Evolutionary conservation across 257 asterid genomes (phyloP).

Genomic region (Nicotiana knightiana): DNA sequence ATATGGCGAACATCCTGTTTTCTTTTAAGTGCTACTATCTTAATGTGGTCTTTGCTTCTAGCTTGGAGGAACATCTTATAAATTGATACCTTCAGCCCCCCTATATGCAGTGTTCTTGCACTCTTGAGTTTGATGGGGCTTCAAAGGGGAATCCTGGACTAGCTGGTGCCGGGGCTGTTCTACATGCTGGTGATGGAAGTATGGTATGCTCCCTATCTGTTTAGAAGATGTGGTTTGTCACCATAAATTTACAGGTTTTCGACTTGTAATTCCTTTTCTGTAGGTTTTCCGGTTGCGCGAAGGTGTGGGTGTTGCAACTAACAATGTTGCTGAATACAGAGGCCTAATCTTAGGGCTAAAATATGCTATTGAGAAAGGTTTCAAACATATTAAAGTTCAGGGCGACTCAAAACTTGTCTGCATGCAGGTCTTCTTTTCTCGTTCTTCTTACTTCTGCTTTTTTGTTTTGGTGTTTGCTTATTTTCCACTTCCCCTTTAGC

Average conservation of each 20-base stretch:
- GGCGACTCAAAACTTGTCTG: slow-evolving; percentile 99
- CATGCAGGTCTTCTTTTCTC: slow-evolving; percentile 73
- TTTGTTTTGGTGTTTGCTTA: background rate
- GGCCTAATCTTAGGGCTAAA: slow-evolving; percentile 82
- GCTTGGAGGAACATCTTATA: slow-evolving; percentile 3
- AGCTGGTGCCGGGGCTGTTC: slow-evolving; percentile 95
- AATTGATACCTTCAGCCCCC: slow-evolving; percentile 21
- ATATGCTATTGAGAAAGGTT: slow-evolving; percentile 83
- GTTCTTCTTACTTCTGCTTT: background rate
- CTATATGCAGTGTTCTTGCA: slow-evolving; percentile 60
- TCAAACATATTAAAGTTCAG: slow-evolving; percentile 69
- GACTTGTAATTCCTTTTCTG: slow-evolving; percentile 9
- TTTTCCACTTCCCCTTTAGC: background rate
- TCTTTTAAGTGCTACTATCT: background rate
- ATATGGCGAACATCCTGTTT: background rate
- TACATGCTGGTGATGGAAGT: slow-evolving; percentile 83
- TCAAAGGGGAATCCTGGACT: slow-evolving; percentile 96
- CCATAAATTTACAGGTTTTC: slow-evolving; percentile 4
- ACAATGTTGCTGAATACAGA: slow-evolving; percentile 90
- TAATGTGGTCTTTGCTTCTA: background rate
- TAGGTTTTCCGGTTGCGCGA: slow-evolving; percentile 86
- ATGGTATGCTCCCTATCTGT: slow-evolving; percentile 37
- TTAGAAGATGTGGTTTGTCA: slow-evolving; percentile 4
- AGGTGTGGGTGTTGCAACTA: slow-evolving; percentile 92
- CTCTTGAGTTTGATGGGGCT: slow-evolving; percentile 91